Conservation (phyloP, 2,329 filamentous ascomycete genomes). For the Aspergillus fructus region DNA sequence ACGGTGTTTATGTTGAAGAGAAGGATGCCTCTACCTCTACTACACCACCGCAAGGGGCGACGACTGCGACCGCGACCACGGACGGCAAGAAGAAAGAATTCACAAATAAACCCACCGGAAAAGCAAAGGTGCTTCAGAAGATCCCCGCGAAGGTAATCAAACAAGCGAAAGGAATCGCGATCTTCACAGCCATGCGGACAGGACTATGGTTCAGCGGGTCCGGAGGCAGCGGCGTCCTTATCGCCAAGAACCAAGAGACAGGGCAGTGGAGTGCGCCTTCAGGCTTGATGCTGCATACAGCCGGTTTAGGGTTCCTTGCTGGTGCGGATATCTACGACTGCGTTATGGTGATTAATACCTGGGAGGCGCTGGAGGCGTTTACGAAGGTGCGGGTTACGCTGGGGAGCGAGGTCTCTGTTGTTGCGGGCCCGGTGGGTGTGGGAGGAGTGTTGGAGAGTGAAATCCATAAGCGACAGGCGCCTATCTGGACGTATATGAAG, state of each 20-base stretch:
- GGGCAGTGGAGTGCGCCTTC: slow-evolving; percentile 90
- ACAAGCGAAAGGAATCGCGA: slow-evolving; percentile 83
- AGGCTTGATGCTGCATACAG: slow-evolving; percentile 85
- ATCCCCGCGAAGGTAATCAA: slow-evolving; percentile 83
- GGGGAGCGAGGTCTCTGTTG: slow-evolving; percentile 75
- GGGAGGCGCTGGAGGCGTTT: slow-evolving; percentile 79
- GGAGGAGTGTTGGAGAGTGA: slow-evolving; percentile 72
- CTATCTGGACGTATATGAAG: slow-evolving; percentile 84
- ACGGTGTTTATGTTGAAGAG: slow-evolving; percentile 64
- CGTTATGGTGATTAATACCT: slow-evolving; percentile 86
- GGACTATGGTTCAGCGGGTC: slow-evolving; percentile 89
- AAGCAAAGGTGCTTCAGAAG: slow-evolving; percentile 70
- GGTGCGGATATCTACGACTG: slow-evolving; percentile 96
- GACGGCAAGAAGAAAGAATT: slow-evolving; percentile 31
- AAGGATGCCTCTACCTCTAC: slow-evolving; percentile 13
- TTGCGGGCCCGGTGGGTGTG: slow-evolving; percentile 72
- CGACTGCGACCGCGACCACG: background rate
- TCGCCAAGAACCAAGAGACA: slow-evolving; percentile 74
- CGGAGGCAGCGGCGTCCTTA: slow-evolving; percentile 82
- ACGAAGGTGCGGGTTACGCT: slow-evolving; percentile 75
- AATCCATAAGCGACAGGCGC: slow-evolving; percentile 65
- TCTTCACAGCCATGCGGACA: slow-evolving; percentile 94
- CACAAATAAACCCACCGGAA: slow-evolving; percentile 54
- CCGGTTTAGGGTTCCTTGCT: slow-evolving; percentile 82
- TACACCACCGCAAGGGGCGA: background rate